Evolutionary conservation across 352 stramenopile genomes (phyloP).

Genomic region (Stramenopiles sp.): DNA sequence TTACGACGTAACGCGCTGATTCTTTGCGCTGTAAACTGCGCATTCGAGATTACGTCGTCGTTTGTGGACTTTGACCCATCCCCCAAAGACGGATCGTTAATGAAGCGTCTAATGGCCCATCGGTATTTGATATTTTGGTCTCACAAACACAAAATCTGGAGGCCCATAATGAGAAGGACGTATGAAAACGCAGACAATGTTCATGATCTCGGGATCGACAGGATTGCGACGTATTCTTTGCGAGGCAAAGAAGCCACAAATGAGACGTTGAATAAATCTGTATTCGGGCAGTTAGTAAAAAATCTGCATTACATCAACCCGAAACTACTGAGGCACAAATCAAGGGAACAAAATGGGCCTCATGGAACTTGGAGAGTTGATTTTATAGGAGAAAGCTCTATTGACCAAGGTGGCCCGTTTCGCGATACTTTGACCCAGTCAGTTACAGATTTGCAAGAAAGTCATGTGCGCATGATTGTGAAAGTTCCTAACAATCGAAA

Average conservation of each 20-base stretch:
- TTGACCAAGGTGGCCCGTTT: constrained; percentile 7
- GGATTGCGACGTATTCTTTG: neutral
- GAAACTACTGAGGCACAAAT: neutral
- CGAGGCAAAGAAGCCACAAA: neutral
- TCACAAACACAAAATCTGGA: neutral
- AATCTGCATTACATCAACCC: neutral
- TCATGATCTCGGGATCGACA: neutral
- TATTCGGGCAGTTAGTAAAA: neutral
- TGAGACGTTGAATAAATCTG: constrained; percentile 10
- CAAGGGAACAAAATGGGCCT: constrained; percentile 3
- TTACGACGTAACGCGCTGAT: neutral
- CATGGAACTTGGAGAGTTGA: constrained; percentile 8
- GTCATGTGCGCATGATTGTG: neutral
- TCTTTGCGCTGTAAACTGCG: neutral
- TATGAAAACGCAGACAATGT: constrained; percentile 7
- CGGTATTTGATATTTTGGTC: neutral
- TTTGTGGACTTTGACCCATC: neutral
- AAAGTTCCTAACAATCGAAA: neutral
- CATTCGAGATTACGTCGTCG: neutral
- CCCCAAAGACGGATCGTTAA: neutral
- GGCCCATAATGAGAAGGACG: neutral
- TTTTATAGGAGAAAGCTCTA: constrained; percentile 8
- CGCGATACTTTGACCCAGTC: constrained; percentile 2
- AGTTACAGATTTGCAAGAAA: neutral
- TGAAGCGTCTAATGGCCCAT: neutral